Evolutionary conservation across 2,329 filamentous ascomycete species (phyloP), one percentile per base, ranked within the genome.

Genomic region (Phialophora expanda): DNA sequence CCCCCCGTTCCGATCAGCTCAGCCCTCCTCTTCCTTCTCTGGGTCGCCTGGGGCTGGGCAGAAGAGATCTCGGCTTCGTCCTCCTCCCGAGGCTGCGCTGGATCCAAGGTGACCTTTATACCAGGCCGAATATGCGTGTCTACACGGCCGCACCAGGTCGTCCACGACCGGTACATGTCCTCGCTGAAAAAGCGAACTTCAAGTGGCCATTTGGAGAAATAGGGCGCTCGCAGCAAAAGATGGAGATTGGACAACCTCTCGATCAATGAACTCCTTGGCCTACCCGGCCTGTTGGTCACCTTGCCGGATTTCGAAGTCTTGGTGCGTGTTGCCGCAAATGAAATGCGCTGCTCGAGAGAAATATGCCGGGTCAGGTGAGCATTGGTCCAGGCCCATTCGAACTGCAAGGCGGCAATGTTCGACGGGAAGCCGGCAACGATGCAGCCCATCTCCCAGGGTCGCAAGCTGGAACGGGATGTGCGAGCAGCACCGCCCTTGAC

Each of bases 301-400:
- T 78, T 80, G 30, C 78, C 79, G 1, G 77, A 78, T 28, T 77
- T 70, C 3, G 63, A 56, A 20, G 68, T 70, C 57, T 70, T 72
- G 5, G 61, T 65, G 4, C 65, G 66, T 8, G 66, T 69, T 8
- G 66, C 69, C 17, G 71, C 66, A 56, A 71, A 70, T 3, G 68
- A 70, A 17, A 73, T 62, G 53, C 71, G 66, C 48, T 87, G 83
- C 34, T 85, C 82, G 12, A 84, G 78, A 12, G 90, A 85, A 64
- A 97, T 92, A 75, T 96, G 93, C 38, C 90, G 82, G 4, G 93
- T 93, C 38, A 89, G 77, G 75, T 95, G 90, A 1, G 93, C 87
- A 75, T 98, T 93, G 70, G 91, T 91, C 83, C 96, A 90, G 46
- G 94, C 93, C 94, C 94, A 97, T 83, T 98, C 94, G 75, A 99